These are phyloP conservation scores for Luffa acutangula DNA, from an alignment of 306 rosid genomes.

Conservation along the genomic window DNA sequence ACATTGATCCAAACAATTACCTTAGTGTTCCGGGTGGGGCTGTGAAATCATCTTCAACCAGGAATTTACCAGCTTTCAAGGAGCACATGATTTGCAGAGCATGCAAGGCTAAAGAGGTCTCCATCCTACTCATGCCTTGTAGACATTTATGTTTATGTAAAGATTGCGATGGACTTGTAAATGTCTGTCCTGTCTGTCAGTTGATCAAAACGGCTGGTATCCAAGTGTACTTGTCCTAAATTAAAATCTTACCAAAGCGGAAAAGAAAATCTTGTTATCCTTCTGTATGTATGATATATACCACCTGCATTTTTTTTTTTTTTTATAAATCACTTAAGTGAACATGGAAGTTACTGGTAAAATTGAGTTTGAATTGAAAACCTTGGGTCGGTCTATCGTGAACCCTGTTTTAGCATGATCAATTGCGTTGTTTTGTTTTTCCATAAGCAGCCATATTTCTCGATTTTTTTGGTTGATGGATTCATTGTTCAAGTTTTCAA, in stretches of 20 bases:
- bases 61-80: slow-evolving; percentile 24
- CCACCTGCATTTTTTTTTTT: not conserved
- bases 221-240: slow-evolving; percentile 58
- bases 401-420: not conserved
- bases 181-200: slow-evolving; percentile 75
- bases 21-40: slow-evolving; percentile 24
- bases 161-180: slow-evolving; percentile 59
- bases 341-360: not conserved
- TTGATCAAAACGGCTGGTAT: slow-evolving; percentile 59
- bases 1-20: slow-evolving; percentile 50
- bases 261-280: not conserved
- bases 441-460: not conserved
- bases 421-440: not conserved
- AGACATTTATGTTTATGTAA: slow-evolving; percentile 83
- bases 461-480: not conserved
- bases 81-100: slow-evolving; percentile 47
- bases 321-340: not conserved
- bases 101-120: slow-evolving; percentile 74
- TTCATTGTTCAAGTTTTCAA: not conserved
- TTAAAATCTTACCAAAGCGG: not conserved
- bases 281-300: slow-evolving; percentile 1
- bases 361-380: not conserved
- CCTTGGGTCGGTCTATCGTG: too few species aligned
- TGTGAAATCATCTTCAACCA: slow-evolving; percentile 16
- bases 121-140: slow-evolving; percentile 81